Conservation (phyloP, 169 alveolate genomes). For the Cryptosporidium viatorum region DNA sequence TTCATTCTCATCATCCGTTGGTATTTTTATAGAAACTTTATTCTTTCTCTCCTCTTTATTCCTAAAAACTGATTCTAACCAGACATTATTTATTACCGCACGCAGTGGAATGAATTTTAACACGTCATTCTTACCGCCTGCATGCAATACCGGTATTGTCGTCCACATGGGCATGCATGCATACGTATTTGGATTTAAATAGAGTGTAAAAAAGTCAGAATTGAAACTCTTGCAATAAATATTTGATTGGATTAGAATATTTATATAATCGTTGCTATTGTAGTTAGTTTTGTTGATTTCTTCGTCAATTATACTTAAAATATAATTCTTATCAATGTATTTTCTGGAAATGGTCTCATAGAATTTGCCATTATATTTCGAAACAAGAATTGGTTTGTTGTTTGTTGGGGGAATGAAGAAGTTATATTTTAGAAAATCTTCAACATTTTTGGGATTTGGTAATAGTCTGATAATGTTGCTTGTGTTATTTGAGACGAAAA, state of each 20-base stretch:
- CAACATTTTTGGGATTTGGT: conserved; percentile 18
- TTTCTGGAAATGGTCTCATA: conserved; percentile 31
- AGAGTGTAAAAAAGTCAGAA: conserved; percentile 34
- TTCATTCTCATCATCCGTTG: background rate
- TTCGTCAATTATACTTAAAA: background rate
- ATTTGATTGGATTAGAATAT: background rate
- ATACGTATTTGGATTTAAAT: conserved; percentile 43
- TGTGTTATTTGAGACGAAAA: conserved; percentile 50
- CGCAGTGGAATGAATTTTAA: conserved; percentile 24
- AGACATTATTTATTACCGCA: conserved; percentile 24
- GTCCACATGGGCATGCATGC: conserved; percentile 60
- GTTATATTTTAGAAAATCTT: background rate
- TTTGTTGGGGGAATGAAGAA: conserved; percentile 54
- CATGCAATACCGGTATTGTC: conserved; percentile 32
- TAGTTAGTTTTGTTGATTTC: background rate
- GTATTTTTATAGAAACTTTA: background rate
- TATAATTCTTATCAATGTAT: conserved; percentile 23
- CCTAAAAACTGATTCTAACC: conserved; percentile 10
- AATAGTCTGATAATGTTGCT: conserved; percentile 45
- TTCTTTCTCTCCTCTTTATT: background rate
- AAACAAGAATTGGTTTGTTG: conserved; percentile 16
- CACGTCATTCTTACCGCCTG: background rate
- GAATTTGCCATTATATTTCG: conserved; percentile 19
- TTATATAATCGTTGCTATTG: conserved; percentile 5
- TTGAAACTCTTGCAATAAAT: background rate